phyloP scores from a whole-genome alignment of 23 red algal genomes.

The Chondrus crispus region DNA sequence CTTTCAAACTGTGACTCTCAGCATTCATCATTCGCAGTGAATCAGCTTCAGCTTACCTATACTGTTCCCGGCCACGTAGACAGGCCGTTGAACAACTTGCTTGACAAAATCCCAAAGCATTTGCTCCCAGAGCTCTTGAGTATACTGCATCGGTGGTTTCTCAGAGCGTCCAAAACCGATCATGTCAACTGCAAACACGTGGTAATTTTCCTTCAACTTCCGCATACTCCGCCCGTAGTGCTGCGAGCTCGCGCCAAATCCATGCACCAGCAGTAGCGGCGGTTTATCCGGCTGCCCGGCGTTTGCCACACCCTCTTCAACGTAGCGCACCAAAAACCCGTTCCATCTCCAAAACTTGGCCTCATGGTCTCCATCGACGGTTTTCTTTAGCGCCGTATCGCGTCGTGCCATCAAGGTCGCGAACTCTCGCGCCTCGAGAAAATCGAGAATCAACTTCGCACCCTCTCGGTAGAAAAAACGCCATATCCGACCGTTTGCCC shows the following conservation, averaged over 20 bases:
- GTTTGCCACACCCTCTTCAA: constrained; percentile 49
- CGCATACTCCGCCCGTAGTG: constrained; percentile 76
- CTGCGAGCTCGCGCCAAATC: constrained; percentile 87
- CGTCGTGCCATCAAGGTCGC: constrained; percentile 31
- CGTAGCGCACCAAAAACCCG: constrained; percentile 47
- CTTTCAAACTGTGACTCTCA: not conserved
- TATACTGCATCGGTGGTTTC: constrained; percentile 81
- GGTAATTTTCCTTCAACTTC: constrained; percentile 36
- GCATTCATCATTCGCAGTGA: no score
- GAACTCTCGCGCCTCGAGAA: constrained; percentile 55
- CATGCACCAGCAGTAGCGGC: constrained; percentile 87
- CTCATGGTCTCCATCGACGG: constrained; percentile 31
- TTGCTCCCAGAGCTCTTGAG: constrained; percentile 76
- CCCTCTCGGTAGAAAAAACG: constrained; percentile 35
- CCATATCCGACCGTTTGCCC: constrained; percentile 42
- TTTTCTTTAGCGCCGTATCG: not conserved
- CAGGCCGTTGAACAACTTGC: constrained; percentile 69
- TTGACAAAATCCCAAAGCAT: constrained; percentile 75
- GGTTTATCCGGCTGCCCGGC: not conserved
- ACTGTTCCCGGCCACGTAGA: constrained; percentile 85
- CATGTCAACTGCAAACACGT: constrained; percentile 81
- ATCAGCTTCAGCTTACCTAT: constrained; percentile 64
- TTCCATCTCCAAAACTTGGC: constrained; percentile 60
- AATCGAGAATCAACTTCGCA: constrained; percentile 30
- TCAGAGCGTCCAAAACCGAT: constrained; percentile 87